Evolutionary conservation across 345 rosid species (phyloP), one percentile per base, ranked within the genome.

Genomic region (Garcia nutans): DNA sequence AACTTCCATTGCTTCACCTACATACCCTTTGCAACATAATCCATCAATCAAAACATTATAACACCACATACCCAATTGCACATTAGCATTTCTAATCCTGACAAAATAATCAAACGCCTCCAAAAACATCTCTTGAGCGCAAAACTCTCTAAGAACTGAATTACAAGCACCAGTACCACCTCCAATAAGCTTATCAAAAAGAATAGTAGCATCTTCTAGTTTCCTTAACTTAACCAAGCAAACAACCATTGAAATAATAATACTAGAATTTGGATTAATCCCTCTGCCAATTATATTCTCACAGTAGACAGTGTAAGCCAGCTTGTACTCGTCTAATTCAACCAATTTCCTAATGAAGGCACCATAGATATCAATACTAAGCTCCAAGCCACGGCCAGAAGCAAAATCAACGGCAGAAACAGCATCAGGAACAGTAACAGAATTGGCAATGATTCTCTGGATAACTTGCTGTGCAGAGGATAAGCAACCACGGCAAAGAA

Each of bases 171-270:
- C 64, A 67, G 56, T 44, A 70, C 82, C 80, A 71, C 75, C 64
- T 9, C 60, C 61, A 70, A 86, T 3, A 80, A 85, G 77, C 68
- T 80, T 77, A 85, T 90, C 87, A 70, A 89, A 88, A 81, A 79
- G 78, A 1, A 37, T 49, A 72, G 70, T 68, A 12, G 95, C 95
- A 69, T 88, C 93, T 45, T 89, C 86, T 26, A 88, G 63, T 63
- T 84, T 86, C 65, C 87, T 82, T 72, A 92, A 50, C 68, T 82
- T 85, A 84, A 86, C 88, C 63, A 81, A 75, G 80, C 92, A 90
- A 74, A 82, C 63, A 49, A 88, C 78, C 85, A 87, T 78, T 13
- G 87, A 84, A 81, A 88, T 81, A 67, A 87, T 77, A 80, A 88
- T 83, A 10, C 57, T 62, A 1, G 83, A 41, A 78, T 85, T 83